Percentiles rank a stretch among this genome's conserved stretches.
phyloP scores from a whole-genome alignment of 2,329 filamentous ascomycete genomes.

The Stachybotrys chlorohalonatus region DNA sequence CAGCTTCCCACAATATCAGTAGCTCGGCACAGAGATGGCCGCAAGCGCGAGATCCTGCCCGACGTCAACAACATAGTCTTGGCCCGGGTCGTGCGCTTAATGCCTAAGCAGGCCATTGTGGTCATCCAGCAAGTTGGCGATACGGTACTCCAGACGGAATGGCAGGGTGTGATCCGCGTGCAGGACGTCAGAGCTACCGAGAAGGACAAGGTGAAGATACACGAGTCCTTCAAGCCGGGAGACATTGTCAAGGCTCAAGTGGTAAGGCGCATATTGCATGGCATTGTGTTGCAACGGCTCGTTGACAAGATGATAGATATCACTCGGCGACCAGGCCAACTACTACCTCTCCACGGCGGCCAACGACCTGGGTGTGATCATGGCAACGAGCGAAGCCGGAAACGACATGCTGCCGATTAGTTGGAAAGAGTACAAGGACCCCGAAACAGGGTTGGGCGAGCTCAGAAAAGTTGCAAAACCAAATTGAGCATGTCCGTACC shows the following conservation, averaged over 20 bases:
- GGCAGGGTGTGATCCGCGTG: constrained; percentile 74
- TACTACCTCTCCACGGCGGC: constrained; percentile 91
- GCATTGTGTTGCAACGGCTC: not conserved
- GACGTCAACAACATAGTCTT: constrained; percentile 74
- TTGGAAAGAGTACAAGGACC: constrained; percentile 92
- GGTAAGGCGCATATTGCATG: constrained; percentile 33
- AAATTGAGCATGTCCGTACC: constrained; percentile 42
- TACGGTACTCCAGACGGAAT: constrained; percentile 65
- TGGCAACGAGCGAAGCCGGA: constrained; percentile 80
- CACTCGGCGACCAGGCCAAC: constrained; percentile 83
- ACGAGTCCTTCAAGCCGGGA: constrained; percentile 84
- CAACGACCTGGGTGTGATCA: constrained; percentile 88
- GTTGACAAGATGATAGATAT: constrained; percentile 46
- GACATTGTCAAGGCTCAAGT: constrained; percentile 85
- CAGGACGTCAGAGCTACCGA: constrained; percentile 94
- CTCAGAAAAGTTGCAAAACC: constrained; percentile 90
- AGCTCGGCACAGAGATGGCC: constrained; percentile 26
- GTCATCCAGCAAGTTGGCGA: constrained; percentile 77
- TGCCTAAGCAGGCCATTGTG: constrained; percentile 75
- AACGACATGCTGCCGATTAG: constrained; percentile 88
- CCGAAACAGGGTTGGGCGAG: constrained; percentile 67
- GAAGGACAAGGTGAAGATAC: constrained; percentile 87
- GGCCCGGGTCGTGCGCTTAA: constrained; percentile 76
- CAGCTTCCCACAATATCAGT: constrained; percentile 48
- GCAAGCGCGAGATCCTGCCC: constrained; percentile 65